Evolutionary conservation across 2,329 filamentous ascomycete genomes (phyloP).

Genomic region (Phaeophleospora eucalypticola): DNA sequence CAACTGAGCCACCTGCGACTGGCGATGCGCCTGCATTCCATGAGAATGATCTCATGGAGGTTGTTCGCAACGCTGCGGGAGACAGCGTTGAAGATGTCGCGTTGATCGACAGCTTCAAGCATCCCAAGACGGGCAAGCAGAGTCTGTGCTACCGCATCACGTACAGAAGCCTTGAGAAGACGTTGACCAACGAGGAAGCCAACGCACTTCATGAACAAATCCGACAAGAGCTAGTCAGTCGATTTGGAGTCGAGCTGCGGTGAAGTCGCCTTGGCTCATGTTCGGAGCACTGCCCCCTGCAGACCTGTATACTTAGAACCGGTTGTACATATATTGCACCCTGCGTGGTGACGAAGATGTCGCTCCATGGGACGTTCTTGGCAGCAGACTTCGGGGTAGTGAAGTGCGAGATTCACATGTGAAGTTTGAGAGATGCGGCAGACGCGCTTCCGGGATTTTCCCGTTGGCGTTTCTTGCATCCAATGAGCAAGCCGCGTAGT

Average conservation of each 20-base stretch:
- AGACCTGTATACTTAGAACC: not conserved
- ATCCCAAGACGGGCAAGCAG: slow-evolving; percentile 76
- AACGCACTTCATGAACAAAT: slow-evolving; percentile 73
- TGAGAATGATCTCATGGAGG: slow-evolving; percentile 96
- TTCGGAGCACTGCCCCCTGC: too few relatives aligned
- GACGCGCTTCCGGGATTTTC: not conserved
- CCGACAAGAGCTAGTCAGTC: slow-evolving; percentile 58
- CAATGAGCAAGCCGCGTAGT: not conserved
- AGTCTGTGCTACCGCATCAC: slow-evolving; percentile 92
- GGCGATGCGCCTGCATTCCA: slow-evolving; percentile 58
- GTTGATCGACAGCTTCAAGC: slow-evolving; percentile 79
- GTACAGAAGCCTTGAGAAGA: slow-evolving; percentile 88
- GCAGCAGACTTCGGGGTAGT: not conserved
- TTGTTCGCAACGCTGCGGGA: slow-evolving; percentile 77
- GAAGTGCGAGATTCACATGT: not conserved
- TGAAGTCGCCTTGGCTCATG: too few relatives aligned
- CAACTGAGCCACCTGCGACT: slow-evolving; percentile 32
- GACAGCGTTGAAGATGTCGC: slow-evolving; percentile 83
- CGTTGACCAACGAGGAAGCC: slow-evolving; percentile 76
- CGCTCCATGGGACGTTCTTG: too few relatives aligned
- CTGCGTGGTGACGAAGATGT: not conserved
- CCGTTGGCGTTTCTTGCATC: not conserved
- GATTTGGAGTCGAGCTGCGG: slow-evolving; percentile 75
- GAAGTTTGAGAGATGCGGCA: not conserved
- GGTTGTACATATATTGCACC: not conserved